A percentile compares a stretch with the other conserved stretches of the same genome.
Conservation (phyloP, 371 early-diverging fungal genomes). For the Edhazardia aedis region DNA sequence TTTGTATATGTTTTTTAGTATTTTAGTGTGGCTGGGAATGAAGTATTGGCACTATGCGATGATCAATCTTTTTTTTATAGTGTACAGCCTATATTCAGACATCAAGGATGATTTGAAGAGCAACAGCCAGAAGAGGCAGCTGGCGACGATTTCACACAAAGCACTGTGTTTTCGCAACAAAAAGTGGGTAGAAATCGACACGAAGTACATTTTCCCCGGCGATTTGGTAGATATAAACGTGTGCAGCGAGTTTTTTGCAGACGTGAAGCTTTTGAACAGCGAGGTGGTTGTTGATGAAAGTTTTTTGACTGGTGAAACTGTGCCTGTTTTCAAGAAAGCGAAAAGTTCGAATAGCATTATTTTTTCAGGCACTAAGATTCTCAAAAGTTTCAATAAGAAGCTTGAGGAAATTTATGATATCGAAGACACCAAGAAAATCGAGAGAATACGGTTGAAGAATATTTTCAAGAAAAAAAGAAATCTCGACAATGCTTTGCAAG, state of each 20-base stretch:
- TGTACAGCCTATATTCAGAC: neutral
- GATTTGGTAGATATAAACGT: neutral
- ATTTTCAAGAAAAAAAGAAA: too few species aligned
- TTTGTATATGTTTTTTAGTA: neutral
- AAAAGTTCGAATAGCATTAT: constrained; percentile 1
- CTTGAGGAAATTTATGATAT: too few species aligned
- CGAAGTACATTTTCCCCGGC: neutral
- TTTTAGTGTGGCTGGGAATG: neutral
- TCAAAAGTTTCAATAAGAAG: constrained; percentile 9
- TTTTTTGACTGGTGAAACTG: constrained; percentile 88
- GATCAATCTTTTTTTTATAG: neutral
- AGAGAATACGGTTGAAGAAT: too few species aligned
- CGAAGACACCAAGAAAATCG: too few species aligned
- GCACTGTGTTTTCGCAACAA: neutral
- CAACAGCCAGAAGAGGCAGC: neutral
- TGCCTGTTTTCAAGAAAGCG: constrained; percentile 59
- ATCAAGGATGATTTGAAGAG: neutral
- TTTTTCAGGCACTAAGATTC: constrained; percentile 26
- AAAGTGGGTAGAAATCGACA: neutral
- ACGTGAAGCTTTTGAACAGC: constrained; percentile 71
- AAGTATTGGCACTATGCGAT: neutral
- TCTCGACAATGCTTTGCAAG: too few species aligned
- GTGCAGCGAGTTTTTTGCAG: constrained; percentile 55
- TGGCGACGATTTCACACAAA: neutral
- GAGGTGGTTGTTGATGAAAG: constrained; percentile 88